Evolutionary conservation across 495 filamentous ascomycete species (phyloP).

Genomic region (Trichoderma asperelloides): DNA sequence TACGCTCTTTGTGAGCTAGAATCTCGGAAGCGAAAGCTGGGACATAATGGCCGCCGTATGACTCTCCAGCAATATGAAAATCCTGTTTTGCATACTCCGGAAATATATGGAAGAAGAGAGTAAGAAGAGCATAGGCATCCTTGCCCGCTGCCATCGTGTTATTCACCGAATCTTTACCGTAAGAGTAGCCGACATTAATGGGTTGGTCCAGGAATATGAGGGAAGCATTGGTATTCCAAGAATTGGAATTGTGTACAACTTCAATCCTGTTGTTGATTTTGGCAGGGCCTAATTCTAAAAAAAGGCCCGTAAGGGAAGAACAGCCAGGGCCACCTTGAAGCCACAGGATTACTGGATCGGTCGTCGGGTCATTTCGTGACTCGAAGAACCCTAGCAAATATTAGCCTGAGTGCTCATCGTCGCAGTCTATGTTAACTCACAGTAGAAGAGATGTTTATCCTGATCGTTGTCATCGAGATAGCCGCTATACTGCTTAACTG

Average conservation of each 20-base stretch:
- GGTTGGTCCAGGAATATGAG: constrained; percentile 99
- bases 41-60: constrained; percentile 85
- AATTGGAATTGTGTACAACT: constrained; percentile 73
- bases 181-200: constrained; percentile 91
- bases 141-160: constrained; percentile 94
- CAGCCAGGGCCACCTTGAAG: constrained; percentile 95
- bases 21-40: constrained; percentile 95
- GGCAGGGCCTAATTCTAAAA: constrained; percentile 91
- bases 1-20: constrained; percentile 90
- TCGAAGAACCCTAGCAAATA: constrained; percentile 84
- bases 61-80: constrained; percentile 44
- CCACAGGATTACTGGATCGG: constrained; percentile 94
- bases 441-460: constrained; percentile 98
- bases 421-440: constrained; percentile 45
- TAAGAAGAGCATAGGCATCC: constrained; percentile 93
- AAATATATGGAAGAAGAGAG: constrained; percentile 98
- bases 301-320: constrained; percentile 92
- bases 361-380: constrained; percentile 93
- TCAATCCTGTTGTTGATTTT: constrained; percentile 72
- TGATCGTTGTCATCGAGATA: constrained; percentile 97
- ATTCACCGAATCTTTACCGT: constrained; percentile 76
- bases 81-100: constrained; percentile 30
- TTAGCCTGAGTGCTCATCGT: constrained; percentile 13
- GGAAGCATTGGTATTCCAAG: constrained; percentile 95
- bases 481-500: constrained; percentile 93